These are phyloP conservation scores for Phoma sp. DNA, from an alignment of 2,329 filamentous ascomycete genomes.

Conservation along the genomic window DNA sequence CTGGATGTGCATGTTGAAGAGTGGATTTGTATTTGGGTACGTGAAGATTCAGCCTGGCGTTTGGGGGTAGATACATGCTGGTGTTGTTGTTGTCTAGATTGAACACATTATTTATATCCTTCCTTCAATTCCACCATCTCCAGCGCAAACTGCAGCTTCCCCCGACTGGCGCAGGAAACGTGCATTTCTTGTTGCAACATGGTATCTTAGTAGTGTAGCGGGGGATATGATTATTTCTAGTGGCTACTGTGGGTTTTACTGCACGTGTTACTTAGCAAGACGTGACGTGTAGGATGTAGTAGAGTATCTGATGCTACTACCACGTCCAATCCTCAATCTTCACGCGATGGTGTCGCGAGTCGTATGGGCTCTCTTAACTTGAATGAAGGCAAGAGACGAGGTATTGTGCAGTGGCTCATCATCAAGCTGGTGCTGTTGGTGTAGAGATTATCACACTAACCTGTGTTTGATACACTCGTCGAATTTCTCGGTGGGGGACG, in stretches of 20 bases:
- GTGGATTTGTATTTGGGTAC: too few species aligned
- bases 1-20: too few species aligned
- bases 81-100: too few species aligned
- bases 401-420: slow-evolving; percentile 19
- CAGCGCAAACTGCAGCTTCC: too few species aligned
- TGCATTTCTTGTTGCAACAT: too few species aligned
- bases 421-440: slow-evolving; percentile 12
- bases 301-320: slow-evolving; percentile 20
- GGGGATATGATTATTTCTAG: slow-evolving; percentile 2
- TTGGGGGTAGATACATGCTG: too few species aligned
- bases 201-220: too few species aligned
- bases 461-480: background rate
- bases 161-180: too few species aligned
- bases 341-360: background rate
- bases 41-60: too few species aligned
- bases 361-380: background rate
- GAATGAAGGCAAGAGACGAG: slow-evolving; percentile 13
- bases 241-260: slow-evolving; percentile 14
- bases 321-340: background rate
- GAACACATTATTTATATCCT: too few species aligned
- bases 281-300: slow-evolving; percentile 4
- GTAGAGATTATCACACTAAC: background rate
- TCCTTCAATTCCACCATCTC: too few species aligned
- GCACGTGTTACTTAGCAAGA: slow-evolving; percentile 11
- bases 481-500: background rate